A percentile compares a stretch with the other conserved stretches of the same genome.
phyloP scores from a whole-genome alignment of 2,329 filamentous ascomycete species.

The Berkeleyomyces rouxiae region DNA sequence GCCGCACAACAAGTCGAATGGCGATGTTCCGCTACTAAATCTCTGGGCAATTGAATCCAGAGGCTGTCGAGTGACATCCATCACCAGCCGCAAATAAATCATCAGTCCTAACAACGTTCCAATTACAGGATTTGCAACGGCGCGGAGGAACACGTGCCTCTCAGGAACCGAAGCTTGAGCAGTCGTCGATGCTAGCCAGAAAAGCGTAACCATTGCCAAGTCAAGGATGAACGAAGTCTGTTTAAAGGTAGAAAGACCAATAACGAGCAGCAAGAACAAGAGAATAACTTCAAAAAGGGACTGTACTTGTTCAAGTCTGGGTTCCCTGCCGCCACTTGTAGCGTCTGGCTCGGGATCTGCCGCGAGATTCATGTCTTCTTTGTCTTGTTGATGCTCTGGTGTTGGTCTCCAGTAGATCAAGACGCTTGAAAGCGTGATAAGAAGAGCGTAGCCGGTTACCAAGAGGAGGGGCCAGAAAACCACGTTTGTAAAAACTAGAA shows the following conservation, averaged over 20 bases:
- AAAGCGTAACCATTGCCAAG: slow-evolving; percentile 29
- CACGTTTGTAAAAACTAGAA: slow-evolving; percentile 22
- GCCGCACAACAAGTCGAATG: neutral
- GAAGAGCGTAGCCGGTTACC: slow-evolving; percentile 18
- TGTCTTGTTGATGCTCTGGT: neutral
- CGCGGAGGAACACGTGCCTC: too few species aligned
- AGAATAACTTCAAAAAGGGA: neutral
- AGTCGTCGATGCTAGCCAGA: neutral
- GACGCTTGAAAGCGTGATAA: slow-evolving; percentile 20
- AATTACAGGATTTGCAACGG: neutral
- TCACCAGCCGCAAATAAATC: neutral
- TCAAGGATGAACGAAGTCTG: slow-evolving; percentile 17
- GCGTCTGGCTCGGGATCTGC: neutral
- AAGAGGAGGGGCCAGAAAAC: slow-evolving; percentile 20
- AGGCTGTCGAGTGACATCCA: neutral
- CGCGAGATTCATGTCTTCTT: neutral
- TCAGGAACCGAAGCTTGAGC: neutral
- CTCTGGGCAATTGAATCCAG: neutral
- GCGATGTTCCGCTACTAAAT: neutral
- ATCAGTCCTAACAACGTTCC: neutral
- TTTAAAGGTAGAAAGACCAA: slow-evolving; percentile 21
- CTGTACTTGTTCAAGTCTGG: neutral
- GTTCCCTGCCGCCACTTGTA: too few species aligned
- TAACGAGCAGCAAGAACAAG: neutral
- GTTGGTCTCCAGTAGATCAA: neutral